Conservation (phyloP, 75 land plant genomes). For the Larix kaempferi region DNA sequence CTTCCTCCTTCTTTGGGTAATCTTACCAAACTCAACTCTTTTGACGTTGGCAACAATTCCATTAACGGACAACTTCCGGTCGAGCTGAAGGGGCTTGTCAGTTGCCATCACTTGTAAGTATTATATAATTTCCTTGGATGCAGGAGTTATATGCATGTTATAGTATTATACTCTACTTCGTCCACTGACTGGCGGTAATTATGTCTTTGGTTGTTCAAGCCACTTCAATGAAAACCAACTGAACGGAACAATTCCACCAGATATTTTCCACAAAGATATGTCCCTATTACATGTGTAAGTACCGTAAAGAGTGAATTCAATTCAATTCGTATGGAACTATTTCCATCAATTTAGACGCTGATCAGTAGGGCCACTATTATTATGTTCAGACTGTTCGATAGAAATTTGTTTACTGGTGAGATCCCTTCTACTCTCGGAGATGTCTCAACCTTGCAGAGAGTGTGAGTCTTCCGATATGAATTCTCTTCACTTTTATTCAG, state of each 20-base stretch:
- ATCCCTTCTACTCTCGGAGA: no score
- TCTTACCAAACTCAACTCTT: slow-evolving; percentile 56
- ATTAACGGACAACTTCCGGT: slow-evolving; percentile 59
- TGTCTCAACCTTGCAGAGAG: no score
- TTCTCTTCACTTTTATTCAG: no score
- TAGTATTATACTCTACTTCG: background rate
- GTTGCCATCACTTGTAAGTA: slow-evolving; percentile 68
- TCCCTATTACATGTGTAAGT: slow-evolving; percentile 44
- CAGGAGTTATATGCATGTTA: background rate
- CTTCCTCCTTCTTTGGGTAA: slow-evolving; percentile 66
- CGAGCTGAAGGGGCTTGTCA: slow-evolving; percentile 48
- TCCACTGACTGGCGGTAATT: background rate
- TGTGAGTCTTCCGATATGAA: no score
- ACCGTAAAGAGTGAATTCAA: background rate
- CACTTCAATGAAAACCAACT: slow-evolving; percentile 69
- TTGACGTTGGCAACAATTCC: slow-evolving; percentile 62
- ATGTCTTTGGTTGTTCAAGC: slow-evolving; percentile 19
- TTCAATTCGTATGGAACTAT: background rate
- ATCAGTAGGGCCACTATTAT: background rate
- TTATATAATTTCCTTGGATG: background rate
- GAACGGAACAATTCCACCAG: slow-evolving; percentile 48
- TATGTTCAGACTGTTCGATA: slow-evolving; percentile 39
- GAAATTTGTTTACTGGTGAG: no score
- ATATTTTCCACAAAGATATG: slow-evolving; percentile 57
- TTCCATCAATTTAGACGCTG: background rate